phyloP scores from a whole-genome alignment of 2,329 filamentous ascomycete genomes.

The Xylaria digitata region DNA sequence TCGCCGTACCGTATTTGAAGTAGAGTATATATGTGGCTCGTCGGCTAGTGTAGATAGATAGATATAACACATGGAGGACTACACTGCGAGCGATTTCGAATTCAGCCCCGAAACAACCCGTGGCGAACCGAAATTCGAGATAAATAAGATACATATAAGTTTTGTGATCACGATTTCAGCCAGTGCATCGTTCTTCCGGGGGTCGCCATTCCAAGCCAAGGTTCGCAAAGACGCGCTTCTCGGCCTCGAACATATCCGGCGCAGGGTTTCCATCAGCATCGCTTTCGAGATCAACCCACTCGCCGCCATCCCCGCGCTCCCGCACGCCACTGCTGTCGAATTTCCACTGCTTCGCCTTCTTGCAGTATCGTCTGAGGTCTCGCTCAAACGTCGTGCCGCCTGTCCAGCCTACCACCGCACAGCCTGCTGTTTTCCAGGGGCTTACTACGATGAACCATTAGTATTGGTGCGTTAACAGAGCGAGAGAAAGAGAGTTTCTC shows the following conservation, averaged over 20 bases:
- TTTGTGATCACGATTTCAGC: constrained; percentile 25
- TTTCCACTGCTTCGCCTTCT: constrained; percentile 77
- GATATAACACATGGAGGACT: no score
- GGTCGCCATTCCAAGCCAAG: constrained; percentile 75
- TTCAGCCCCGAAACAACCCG: no score
- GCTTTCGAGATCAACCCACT: constrained; percentile 75
- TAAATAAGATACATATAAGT: not conserved
- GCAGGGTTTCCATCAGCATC: constrained; percentile 59
- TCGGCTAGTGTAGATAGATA: no score
- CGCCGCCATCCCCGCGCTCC: constrained; percentile 70
- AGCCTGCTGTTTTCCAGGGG: constrained; percentile 89
- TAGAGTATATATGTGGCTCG: not conserved
- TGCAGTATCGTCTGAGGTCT: constrained; percentile 84
- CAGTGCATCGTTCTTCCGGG: constrained; percentile 75
- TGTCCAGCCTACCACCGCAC: constrained; percentile 88
- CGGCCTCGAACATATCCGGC: constrained; percentile 76
- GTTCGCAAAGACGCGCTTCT: constrained; percentile 82
- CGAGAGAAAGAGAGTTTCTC: not conserved
- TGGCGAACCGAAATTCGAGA: not conserved
- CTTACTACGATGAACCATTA: constrained; percentile 60
- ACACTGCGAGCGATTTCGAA: no score
- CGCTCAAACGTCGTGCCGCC: constrained; percentile 91
- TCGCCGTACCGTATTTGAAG: not conserved
- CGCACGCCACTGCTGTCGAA: constrained; percentile 93
- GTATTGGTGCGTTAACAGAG: not conserved